Conservation (phyloP, 192 early-diverging fungal species). For the Umbelopsis sp. region DNA sequence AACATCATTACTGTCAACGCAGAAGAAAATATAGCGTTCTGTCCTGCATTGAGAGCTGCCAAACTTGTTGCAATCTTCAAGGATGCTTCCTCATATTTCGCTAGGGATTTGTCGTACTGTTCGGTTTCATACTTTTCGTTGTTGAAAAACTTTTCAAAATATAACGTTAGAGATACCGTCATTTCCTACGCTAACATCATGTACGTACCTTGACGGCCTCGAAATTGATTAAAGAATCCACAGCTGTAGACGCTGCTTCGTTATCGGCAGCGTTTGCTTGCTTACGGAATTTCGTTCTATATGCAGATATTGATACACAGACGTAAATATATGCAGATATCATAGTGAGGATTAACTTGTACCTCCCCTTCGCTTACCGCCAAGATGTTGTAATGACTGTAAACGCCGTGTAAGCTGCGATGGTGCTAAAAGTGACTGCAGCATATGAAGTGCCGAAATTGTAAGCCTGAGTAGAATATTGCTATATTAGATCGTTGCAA, state of each 20-base stretch:
- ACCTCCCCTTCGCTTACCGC: constrained; percentile 45
- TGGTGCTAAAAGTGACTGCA: constrained; percentile 62
- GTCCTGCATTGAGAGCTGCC: constrained; percentile 92
- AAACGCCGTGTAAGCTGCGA: constrained; percentile 80
- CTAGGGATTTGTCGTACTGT: constrained; percentile 85
- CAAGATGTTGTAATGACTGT: constrained; percentile 91
- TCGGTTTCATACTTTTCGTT: constrained; percentile 91
- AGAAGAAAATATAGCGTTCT: constrained; percentile 92
- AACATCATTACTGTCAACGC: constrained; percentile 96
- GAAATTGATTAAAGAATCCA: constrained; percentile 96
- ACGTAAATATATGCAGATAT: too few species aligned
- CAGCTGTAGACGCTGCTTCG: constrained; percentile 88
- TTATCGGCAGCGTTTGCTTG: constrained; percentile 97
- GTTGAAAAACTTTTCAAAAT: constrained; percentile 67
- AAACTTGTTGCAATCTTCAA: constrained; percentile 88
- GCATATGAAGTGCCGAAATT: constrained; percentile 59
- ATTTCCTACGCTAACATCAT: constrained; percentile 21
- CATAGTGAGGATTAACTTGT: too few species aligned
- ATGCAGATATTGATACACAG: background rate
- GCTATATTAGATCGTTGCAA: constrained; percentile 48
- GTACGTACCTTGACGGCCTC: constrained; percentile 89
- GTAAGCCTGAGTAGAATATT: constrained; percentile 42
- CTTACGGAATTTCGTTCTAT: constrained; percentile 74
- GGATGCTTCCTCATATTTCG: constrained; percentile 93
- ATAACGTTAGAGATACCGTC: background rate